Percentiles rank a stretch among this genome's conserved stretches.
phyloP scores from a whole-genome alignment of 148 eudicot genomes.

The Rhododendron molle region DNA sequence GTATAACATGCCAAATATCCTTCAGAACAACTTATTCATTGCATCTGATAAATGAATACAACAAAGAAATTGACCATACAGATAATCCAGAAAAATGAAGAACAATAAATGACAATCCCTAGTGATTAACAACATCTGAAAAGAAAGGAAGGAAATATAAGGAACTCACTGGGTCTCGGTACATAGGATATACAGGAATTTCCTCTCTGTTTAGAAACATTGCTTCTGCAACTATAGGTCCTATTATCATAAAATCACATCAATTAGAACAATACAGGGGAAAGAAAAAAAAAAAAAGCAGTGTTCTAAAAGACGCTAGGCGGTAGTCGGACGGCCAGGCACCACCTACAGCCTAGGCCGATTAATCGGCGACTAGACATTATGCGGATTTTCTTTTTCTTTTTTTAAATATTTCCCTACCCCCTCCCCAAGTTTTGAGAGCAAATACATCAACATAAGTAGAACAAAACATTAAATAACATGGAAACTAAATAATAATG shows the following conservation, averaged over 20 bases:
- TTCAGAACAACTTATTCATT: background rate
- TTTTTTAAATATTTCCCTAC: no score
- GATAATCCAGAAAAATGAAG: background rate
- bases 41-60: background rate
- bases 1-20: background rate
- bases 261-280: background rate
- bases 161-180: slow-evolving; percentile 86
- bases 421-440: no score
- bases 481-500: no score
- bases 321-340: no score
- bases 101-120: background rate
- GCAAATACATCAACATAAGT: no score
- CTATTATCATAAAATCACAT: slow-evolving; percentile 26
- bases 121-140: background rate
- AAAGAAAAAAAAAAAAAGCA: background rate
- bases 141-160: background rate
- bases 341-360: no score
- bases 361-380: no score
- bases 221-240: slow-evolving; percentile 97
- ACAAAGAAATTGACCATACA: background rate
- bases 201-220: slow-evolving; percentile 95
- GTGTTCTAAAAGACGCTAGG: no score
- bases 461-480: no score
- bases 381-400: no score
- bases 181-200: slow-evolving; percentile 78